Percentiles rank a stretch among this genome's conserved stretches.
phyloP scores from a whole-genome alignment of 306 rosid genomes.

The Leucaena leucocephala region DNA sequence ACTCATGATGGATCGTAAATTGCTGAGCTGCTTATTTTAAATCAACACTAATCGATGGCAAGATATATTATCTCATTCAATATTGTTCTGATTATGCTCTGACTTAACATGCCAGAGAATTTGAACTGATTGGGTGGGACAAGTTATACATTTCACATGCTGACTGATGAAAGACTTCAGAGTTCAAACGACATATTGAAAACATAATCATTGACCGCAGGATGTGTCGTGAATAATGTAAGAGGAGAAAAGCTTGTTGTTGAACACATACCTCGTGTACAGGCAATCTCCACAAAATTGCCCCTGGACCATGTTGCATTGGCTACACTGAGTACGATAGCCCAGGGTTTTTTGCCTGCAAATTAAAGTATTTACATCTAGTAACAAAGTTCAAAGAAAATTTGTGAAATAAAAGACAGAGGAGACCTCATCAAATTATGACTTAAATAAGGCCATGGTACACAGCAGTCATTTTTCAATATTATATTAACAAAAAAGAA shows the following conservation, averaged over 20 bases:
- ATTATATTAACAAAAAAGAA: constrained; percentile 3
- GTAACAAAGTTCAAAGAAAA: constrained; percentile 19
- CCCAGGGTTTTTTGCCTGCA: constrained; percentile 95
- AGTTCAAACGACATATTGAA: background rate
- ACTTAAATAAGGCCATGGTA: constrained; percentile 2
- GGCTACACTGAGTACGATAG: constrained; percentile 70
- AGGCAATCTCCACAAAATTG: constrained; percentile 99
- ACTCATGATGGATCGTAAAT: constrained; percentile 1
- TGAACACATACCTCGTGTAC: constrained; percentile 78
- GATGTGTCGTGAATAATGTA: background rate
- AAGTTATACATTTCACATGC: background rate
- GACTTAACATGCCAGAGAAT: constrained; percentile 19
- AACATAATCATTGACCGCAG: background rate
- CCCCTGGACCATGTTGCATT: constrained; percentile 76
- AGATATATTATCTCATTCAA: background rate
- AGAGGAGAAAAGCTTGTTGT: constrained; percentile 16
- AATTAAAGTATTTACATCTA: constrained; percentile 37
- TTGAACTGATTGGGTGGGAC: background rate
- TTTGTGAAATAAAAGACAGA: background rate
- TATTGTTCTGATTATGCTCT: background rate
- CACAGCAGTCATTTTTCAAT: background rate
- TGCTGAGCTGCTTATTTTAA: constrained; percentile 8
- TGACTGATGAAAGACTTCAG: background rate
- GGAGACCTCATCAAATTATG: constrained; percentile 1
- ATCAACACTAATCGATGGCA: background rate